These are phyloP conservation scores for Botrytis elliptica DNA, from an alignment of 2,329 filamentous ascomycete species.

Conservation along the genomic window DNA sequence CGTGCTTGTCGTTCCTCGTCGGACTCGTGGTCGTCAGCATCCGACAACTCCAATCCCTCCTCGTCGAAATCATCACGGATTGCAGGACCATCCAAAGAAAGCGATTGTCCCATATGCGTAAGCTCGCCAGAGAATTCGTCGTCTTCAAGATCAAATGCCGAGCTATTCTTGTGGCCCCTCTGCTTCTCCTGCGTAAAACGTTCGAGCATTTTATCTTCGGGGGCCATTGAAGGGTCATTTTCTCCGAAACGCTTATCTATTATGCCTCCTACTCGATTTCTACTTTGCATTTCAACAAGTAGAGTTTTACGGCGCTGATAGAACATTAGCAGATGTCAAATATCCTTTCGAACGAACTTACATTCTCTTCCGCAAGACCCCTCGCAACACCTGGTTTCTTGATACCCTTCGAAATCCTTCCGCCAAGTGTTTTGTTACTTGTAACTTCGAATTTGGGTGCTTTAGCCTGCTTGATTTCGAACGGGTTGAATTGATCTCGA, in stretches of 20 bases:
- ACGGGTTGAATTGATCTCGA: slow-evolving; percentile 95
- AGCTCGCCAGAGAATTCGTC: slow-evolving; percentile 66
- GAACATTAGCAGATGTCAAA: slow-evolving; percentile 23
- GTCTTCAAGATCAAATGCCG: slow-evolving; percentile 88
- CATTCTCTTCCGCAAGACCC: slow-evolving; percentile 80
- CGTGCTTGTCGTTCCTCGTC: slow-evolving; percentile 54
- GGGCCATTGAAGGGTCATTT: slow-evolving; percentile 88
- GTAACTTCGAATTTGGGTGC: slow-evolving; percentile 85
- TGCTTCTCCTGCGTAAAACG: slow-evolving; percentile 88
- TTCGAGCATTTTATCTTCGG: slow-evolving; percentile 88
- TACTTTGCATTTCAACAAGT: slow-evolving; percentile 70
- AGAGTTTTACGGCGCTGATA: slow-evolving; percentile 26
- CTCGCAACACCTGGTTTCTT: slow-evolving; percentile 80
- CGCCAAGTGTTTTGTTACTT: slow-evolving; percentile 55
- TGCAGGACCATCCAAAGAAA: slow-evolving; percentile 59
- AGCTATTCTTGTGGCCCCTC: slow-evolving; percentile 70
- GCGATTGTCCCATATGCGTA: slow-evolving; percentile 78
- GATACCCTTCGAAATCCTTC: slow-evolving; percentile 55
- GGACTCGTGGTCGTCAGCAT: slow-evolving; percentile 57
- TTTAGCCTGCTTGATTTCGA: slow-evolving; percentile 81
- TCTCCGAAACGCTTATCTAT: slow-evolving; percentile 94
- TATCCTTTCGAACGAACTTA: slow-evolving; percentile 42
- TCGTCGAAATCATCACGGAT: slow-evolving; percentile 76
- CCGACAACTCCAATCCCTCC: slow-evolving; percentile 61
- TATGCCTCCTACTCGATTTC: slow-evolving; percentile 90